phyloP scores from a whole-genome alignment of 768 basidiomycete species.

The Nidularia pulvinata region DNA sequence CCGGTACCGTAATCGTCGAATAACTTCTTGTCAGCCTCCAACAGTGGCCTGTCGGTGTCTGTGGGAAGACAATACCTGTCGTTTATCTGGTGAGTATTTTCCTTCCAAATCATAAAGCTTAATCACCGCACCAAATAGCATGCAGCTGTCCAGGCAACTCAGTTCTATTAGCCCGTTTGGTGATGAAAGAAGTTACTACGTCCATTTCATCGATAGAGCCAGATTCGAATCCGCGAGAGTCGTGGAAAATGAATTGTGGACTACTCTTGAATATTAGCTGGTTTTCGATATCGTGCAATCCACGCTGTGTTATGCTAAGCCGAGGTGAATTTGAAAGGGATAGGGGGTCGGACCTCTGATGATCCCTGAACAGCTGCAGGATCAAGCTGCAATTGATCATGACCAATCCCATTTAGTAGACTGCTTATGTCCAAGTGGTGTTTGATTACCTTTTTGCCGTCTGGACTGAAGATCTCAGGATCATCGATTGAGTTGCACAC shows the following conservation, averaged over 20 bases:
- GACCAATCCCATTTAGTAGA: conserved; percentile 10
- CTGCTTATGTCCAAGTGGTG: conserved; percentile 9
- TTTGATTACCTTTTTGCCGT: neutral
- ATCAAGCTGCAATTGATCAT: neutral
- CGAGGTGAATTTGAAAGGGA: neutral
- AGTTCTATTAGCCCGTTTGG: conserved; percentile 9
- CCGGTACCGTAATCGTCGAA: conserved; percentile 20
- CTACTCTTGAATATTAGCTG: conserved; percentile 26
- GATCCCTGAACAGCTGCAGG: conserved; percentile 8
- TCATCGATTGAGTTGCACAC: conserved; percentile 31
- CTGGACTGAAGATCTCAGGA: conserved; percentile 14
- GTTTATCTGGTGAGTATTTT: neutral
- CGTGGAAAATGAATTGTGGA: conserved; percentile 34
- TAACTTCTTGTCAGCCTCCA: conserved; percentile 21
- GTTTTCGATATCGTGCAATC: conserved; percentile 26
- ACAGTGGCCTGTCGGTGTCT: conserved; percentile 18
- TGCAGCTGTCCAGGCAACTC: conserved; percentile 24
- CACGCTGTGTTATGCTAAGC: conserved; percentile 17
- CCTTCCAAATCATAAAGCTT: neutral
- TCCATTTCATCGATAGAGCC: conserved; percentile 23
- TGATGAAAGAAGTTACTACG: conserved; percentile 25
- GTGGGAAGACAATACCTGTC: conserved; percentile 36
- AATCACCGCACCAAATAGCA: conserved; percentile 29
- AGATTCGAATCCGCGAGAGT: conserved; percentile 37
- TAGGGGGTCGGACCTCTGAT: conserved; percentile 4